Base-by-base conservation (phyloP, 768 basidiomycete genomes). In the Mycena albidolilacea region DNA sequence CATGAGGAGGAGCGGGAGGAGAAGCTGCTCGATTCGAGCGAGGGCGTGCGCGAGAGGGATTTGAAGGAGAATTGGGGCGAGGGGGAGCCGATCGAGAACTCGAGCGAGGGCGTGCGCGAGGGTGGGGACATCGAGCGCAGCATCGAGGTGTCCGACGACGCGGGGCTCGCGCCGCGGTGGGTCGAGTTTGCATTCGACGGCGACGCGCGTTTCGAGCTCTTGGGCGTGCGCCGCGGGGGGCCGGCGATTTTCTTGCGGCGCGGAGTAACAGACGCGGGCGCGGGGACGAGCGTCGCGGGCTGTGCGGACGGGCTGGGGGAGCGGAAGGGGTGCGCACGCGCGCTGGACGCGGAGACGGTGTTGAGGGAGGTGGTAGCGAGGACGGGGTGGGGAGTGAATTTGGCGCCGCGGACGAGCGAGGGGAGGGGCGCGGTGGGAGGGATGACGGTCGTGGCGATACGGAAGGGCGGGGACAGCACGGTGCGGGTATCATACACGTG, bases 251-350 rank as follows among this genome's bases (percentile, higher is more conserved):
- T 73, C 50, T 70, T 69, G 43, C 64, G 63, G 14, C 72, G 61
- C n/a, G 62, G 57, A 12, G 67, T 17, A 8, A 10, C 15, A 1
- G 52, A 54, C 2, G 52, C 23, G 6, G 10, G 2, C 39, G 58
- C 12, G 35, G 66, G 41, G 10, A 50, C 66, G 52, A 72, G 30
- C 43, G 62, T 43, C 30, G 41, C 48, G 1, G 58, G 72, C n/a
- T 72, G 67, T 14, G 69, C 30, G 38, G 44, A 67, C 7, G 75
- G 79, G 64, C 67, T 76, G 37, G 78, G 75, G 5, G 76, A 67
- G n/a, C 67, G 23, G 73, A 79, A 78, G 35, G 69, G 62, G 44
- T 73, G 77, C 30, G 55, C 64, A n/a, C 64, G 73, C 46, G 76
- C 54, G 43, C 67, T 64, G 7, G 67, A 67, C 1, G 71, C 71